Percentiles rank a stretch among this genome's conserved stretches.
Conservation (phyloP, 2,329 filamentous ascomycete species). For the Aspergillus pseudoviridinutans region DNA sequence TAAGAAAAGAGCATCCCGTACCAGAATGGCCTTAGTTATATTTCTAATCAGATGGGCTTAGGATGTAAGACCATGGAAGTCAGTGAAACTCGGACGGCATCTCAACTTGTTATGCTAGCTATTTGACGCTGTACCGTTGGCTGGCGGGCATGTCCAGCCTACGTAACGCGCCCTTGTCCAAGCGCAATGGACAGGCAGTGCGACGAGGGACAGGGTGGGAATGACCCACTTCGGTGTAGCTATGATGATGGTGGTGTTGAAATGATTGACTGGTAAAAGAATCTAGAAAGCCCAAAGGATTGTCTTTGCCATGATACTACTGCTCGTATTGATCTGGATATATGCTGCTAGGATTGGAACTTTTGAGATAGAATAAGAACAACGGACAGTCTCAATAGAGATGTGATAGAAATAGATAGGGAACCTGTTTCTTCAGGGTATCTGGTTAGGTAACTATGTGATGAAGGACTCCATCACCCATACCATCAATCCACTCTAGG, state of each 20-base stretch:
- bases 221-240: conserved; percentile 4
- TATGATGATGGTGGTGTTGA: background rate
- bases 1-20: background rate
- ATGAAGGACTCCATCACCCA: background rate
- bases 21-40: too few species aligned
- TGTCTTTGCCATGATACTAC: too few species aligned
- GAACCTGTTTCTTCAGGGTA: background rate
- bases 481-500: background rate
- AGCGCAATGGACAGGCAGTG: conserved; percentile 11
- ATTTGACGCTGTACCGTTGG: conserved; percentile 4
- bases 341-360: background rate
- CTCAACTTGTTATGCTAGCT: background rate
- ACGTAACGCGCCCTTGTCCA: conserved; percentile 18
- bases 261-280: background rate
- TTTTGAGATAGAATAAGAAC: background rate
- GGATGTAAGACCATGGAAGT: conserved; percentile 8
- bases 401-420: background rate
- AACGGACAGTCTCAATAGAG: background rate
- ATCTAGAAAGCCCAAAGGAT: too few species aligned
- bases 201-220: conserved; percentile 3
- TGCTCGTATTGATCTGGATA: background rate
- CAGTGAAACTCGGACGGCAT: conserved; percentile 9
- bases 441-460: background rate
- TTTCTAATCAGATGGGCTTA: background rate
- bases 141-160: conserved; percentile 5